These are phyloP conservation scores for Withania somnifera DNA, from an alignment of 305 asterid species.

Conservation along the genomic window DNA sequence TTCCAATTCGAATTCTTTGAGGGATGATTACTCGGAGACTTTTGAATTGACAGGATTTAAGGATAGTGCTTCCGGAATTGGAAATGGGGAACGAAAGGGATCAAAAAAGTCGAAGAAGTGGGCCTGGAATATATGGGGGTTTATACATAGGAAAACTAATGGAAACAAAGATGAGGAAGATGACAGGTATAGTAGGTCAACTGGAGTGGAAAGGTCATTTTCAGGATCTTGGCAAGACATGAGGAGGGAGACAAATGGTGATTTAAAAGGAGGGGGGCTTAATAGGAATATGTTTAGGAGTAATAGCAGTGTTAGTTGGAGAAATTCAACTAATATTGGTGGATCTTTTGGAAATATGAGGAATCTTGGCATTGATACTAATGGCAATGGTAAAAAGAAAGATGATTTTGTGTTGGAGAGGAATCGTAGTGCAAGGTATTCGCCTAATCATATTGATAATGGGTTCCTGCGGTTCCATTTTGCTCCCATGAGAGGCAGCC, in stretches of 20 bases:
- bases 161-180: conserved; percentile 53
- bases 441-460: conserved; percentile 57
- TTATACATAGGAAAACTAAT: conserved; percentile 45
- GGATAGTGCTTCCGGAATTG: conserved; percentile 40
- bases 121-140: conserved; percentile 78
- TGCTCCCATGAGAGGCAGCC: conserved; percentile 66
- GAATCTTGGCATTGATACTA: conserved; percentile 42
- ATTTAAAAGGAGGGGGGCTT: conserved; percentile 28
- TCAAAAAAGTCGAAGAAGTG: conserved; percentile 67
- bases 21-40: conserved; percentile 70
- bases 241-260: conserved; percentile 37
- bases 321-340: conserved; percentile 40
- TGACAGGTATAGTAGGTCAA: conserved; percentile 49
- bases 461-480: conserved; percentile 80
- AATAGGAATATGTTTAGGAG: conserved; percentile 51
- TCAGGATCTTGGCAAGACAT: conserved; percentile 80
- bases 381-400: conserved; percentile 41
- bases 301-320: conserved; percentile 84
- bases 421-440: conserved; percentile 72
- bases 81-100: conserved; percentile 54
- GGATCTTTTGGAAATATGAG: conserved; percentile 49
- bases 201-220: conserved; percentile 70
- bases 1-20: conserved; percentile 46
- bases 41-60: conserved; percentile 58
- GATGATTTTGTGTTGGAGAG: conserved; percentile 65